Evolutionary conservation across 352 stramenopile species (phyloP).

Genomic region (Phytophthora constricta): DNA sequence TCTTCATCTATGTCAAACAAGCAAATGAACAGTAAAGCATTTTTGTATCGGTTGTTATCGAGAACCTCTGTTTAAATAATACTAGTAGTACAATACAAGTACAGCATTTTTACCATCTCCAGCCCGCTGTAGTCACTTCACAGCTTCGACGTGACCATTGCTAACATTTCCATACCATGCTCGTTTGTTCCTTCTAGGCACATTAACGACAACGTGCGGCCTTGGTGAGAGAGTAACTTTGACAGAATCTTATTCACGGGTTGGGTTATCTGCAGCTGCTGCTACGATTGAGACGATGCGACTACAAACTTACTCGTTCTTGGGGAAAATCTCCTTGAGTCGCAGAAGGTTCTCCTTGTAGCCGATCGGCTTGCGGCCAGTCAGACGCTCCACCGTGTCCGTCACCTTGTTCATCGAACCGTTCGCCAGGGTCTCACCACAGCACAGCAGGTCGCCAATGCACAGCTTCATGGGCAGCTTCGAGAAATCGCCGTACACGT

Average conservation of each 20-base stretch:
- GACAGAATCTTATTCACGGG: no score
- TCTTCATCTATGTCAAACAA: not conserved
- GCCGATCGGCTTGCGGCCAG: conserved; percentile 28
- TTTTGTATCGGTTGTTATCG: not conserved
- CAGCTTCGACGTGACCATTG: no score
- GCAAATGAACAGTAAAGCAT: no score
- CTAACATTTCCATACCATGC: no score
- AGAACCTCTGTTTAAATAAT: no score
- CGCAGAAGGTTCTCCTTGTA: conserved; percentile 35
- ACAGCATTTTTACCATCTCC: no score
- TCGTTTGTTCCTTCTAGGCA: no score
- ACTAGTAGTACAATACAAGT: no score
- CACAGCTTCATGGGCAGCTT: conserved; percentile 33
- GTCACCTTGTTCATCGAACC: conserved; percentile 37
- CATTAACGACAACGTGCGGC: no score
- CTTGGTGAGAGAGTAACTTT: no score
- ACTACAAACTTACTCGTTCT: conserved; percentile 20
- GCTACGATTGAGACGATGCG: not conserved
- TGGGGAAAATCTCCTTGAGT: conserved; percentile 36
- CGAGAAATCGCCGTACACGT: conserved; percentile 32
- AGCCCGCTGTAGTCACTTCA: no score
- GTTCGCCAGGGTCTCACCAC: conserved; percentile 33
- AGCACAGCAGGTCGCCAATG: conserved; percentile 35
- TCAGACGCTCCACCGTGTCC: conserved; percentile 35
- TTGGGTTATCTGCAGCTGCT: no score